Conservation (phyloP, 1,284 basidiomycete genomes). For the Salmacisia buchloeana region DNA sequence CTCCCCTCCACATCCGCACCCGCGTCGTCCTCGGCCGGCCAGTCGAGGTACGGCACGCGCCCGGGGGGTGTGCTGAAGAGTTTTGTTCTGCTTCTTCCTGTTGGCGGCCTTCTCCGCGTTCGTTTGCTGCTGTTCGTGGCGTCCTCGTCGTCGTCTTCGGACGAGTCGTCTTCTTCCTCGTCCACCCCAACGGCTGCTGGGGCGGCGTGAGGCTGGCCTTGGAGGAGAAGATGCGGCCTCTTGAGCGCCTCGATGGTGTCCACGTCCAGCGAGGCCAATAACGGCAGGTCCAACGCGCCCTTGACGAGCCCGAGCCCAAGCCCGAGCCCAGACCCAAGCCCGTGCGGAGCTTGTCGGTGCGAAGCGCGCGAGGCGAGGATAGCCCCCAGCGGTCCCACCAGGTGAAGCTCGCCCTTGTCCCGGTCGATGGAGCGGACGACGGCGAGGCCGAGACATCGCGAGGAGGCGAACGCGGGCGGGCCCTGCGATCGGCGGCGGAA, state of each 20-base stretch:
- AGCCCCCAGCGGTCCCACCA: conserved; percentile 49
- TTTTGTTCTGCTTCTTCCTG: background rate
- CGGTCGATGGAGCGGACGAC: conserved; percentile 41
- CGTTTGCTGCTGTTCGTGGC: background rate
- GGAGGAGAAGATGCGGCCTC: background rate
- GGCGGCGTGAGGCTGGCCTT: background rate
- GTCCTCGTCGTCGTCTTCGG: background rate
- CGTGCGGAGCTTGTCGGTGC: conserved; percentile 34
- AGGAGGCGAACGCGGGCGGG: background rate
- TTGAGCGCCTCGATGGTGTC: conserved; percentile 31
- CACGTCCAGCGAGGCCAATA: conserved; percentile 80
- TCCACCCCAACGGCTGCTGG: background rate
- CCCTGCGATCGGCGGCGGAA: background rate
- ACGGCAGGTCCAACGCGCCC: conserved; percentile 78
- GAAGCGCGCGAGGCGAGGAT: conserved; percentile 61
- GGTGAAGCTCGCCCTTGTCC: conserved; percentile 21
- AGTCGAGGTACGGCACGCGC: conserved; percentile 74
- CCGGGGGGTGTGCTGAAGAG: conserved; percentile 53
- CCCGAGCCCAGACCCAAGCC: background rate
- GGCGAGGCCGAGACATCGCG: conserved; percentile 27
- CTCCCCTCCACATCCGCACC: conserved; percentile 54
- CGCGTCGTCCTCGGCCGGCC: conserved; percentile 57
- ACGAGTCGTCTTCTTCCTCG: background rate
- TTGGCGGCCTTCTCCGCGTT: background rate
- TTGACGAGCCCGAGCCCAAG: conserved; percentile 59